Evolutionary conservation across 805 yeast genomes (phyloP), one percentile per base, ranked within the genome.

Genomic region (Wickerhamomyces sydowiorum): DNA sequence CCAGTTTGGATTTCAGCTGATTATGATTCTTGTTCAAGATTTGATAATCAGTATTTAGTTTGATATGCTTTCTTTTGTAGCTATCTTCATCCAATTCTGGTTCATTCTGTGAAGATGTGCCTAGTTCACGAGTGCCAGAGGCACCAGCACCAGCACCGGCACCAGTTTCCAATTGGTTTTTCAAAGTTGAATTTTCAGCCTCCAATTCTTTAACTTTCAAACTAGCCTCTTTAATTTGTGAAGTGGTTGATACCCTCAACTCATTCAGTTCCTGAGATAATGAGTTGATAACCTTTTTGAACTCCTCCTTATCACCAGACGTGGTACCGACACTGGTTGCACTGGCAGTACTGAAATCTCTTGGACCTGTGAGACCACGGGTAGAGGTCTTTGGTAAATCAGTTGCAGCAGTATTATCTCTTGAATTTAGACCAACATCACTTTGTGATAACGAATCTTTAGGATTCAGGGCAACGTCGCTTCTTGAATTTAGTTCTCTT

Each of bases 151-250:
- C 32, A n/a, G 18, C 22, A 8, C 21, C 20, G 4, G 3, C 22
- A 8, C 21, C 22, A 18, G 33, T 3, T 12, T 22, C 14, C 13
- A 43, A 24, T 30, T 51, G 38, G 3, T 38, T 24, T 46, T 53
- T 60, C 36, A 65, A 43, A 18, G 47, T 41, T 3, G 39, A 32
- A 28, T 62, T 60, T 40, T 66, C 68, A 6, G 39, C 22, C 49
- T 80, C 86, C 28, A 84, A 62, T 18, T 53, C 52, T 19, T 59
- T 60, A 19, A 83, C 78, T 43, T 72, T 73, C 17, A 69, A 69
- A 49, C 79, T 74, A 0, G 89, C 90, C 38, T 67, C 63, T 38
- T 65, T 68, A 47, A 83, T 80, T 48, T 78, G 81, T 5, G 61
- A 60, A 43, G 68, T 70, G 47, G 78, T 72, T 34, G 69, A 69